Base-by-base conservation (phyloP, 352 stramenopile species). In the Phytophthora europaea region DNA sequence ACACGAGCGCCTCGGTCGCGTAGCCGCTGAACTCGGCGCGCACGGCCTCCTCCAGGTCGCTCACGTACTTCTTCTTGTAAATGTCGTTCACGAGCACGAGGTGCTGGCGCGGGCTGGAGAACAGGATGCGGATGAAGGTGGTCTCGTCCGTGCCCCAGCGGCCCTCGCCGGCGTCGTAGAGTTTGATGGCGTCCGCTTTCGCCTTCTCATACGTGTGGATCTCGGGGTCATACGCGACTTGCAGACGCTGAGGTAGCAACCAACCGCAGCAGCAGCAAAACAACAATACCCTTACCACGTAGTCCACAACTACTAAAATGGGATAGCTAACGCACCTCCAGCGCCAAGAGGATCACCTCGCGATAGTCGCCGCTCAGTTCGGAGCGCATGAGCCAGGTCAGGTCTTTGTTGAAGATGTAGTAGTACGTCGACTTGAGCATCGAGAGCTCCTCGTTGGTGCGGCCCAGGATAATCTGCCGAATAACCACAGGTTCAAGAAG, bases 381-480 rank as follows among this genome's bases (percentile, higher is more conserved):
- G 20, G 81, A 85, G 52, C 81, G 71, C 80, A 94, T 85, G 26
- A 88, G 72, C 65, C 85, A 86, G 18, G 76, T 81, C 61, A 94
- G 73, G 59, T 95, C 88, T 65, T 91, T 76, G 61, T 91, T 89
- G 72, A 88, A 92, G 71, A 89, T 87, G 59, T 92, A 83, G 62
- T 88, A 92, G 73, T 90, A 94, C 55, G 84, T 90, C 61, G 80
- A 83, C 73, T 90, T 91, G 52, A 95, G 78, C 76, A 94, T 84
- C 33, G 80, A 79, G 36, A 95, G 70, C 70, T 95, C 88, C 33
- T 91, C 80, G 55, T 90, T 89, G 18, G 83, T 90, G 72, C 88
- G 84, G n/a, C 86, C 86, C 28, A 92, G 54, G 7, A 95, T 43
- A 28, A 95, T 87, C 85, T 93, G 38, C 22, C 45, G 64, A 33